Base-by-base conservation (phyloP, 1,284 basidiomycete species). In the Irpex lacteus region DNA sequence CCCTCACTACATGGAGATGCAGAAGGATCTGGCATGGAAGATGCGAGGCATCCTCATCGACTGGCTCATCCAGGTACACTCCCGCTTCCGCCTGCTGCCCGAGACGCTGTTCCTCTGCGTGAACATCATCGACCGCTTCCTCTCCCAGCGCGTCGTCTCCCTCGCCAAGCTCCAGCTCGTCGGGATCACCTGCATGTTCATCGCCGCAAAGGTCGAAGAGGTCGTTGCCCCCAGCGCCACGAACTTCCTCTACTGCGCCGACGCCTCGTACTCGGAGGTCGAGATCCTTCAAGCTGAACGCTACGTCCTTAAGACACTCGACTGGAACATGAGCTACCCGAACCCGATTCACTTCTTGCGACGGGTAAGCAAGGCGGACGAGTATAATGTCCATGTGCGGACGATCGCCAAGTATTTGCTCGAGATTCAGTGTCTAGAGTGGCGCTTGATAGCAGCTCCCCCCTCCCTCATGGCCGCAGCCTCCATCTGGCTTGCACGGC, bases 71-170 rank as follows among this genome's bases (percentile, higher is more conserved):
- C 96, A 98, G 79, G 92, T 98, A 21, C 97, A 99, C 76, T 85
- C 89, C 69, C 94, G 95, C 71, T 98, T 98, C 83, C 91, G 91
- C 64, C 85, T 99, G 18, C 84, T 98, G 6, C 96, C 96, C 7
- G 97, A 99, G 80, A 98, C 97, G 0, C 88, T 99, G 59, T 98
- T 97, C 81, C 87, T 99, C 64, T 91, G 92, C 68, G 84, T 94
- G 73, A 98, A 99, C 82, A 90, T 98, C 73, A 92, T 98, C 72
- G 98, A 99, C 78, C 94, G 97, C 60, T 98, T 99, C 85, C 87
- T 98, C 32, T 96, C 95, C 2, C 82, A 88, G 1, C 92, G 96
- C 5, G 89, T 93, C 57, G 93, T 98, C 58, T 96, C 95, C 5
- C 85, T 98, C 18, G 89, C 90, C 70, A 98, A 98, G 76, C 86